These are phyloP conservation scores for Claviceps arundinis DNA, from an alignment of 2,329 filamentous ascomycete species.

Conservation along the genomic window DNA sequence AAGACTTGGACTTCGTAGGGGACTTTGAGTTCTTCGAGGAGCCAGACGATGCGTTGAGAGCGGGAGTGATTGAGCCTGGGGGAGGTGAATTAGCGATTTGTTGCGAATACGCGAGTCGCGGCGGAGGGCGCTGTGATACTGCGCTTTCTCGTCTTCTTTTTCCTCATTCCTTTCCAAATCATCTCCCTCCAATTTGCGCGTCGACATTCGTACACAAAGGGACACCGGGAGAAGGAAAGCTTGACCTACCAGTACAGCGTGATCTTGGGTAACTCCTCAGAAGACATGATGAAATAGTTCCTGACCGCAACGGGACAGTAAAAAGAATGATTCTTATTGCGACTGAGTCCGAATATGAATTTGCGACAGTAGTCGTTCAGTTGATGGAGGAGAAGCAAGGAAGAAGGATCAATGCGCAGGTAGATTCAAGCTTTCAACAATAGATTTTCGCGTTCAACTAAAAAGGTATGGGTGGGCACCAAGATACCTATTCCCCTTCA, in stretches of 20 bases:
- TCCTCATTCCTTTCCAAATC: not conserved
- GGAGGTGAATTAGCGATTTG: not conserved
- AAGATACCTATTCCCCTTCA: too few species aligned
- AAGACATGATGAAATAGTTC: not conserved
- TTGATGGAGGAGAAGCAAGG: not conserved
- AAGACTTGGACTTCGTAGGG: constrained; percentile 70
- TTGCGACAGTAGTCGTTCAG: not conserved
- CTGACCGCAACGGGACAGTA: too few species aligned
- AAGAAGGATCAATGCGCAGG: not conserved
- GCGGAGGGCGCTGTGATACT: too few species aligned
- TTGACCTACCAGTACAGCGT: constrained; percentile 48
- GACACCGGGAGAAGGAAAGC: not conserved
- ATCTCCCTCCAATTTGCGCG: too few species aligned
- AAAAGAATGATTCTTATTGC: not conserved
- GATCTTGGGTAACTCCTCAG: constrained; percentile 31
- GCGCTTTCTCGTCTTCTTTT: not conserved
- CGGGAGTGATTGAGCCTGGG: constrained; percentile 74
- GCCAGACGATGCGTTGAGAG: constrained; percentile 72
- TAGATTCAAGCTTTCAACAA: not conserved
- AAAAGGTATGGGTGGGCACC: too few species aligned
- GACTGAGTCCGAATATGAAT: not conserved
- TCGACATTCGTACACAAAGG: not conserved
- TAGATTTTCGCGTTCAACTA: too few species aligned
- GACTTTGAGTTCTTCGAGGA: constrained; percentile 69
- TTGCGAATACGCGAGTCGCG: not conserved